Base-by-base conservation (phyloP, 805 yeast genomes). In the Lachancea sp. region DNA sequence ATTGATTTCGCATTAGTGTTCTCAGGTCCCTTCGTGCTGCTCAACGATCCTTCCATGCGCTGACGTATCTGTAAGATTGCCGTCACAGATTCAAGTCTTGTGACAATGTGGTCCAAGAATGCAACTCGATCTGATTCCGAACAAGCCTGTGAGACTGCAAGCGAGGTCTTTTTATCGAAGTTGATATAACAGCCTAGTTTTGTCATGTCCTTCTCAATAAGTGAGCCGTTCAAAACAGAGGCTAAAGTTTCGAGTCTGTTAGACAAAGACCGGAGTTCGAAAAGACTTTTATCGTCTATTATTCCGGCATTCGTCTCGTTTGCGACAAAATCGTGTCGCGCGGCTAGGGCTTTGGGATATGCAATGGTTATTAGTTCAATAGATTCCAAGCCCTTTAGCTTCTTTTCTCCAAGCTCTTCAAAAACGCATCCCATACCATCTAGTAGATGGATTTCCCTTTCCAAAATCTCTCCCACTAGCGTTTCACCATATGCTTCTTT, bases 371-470 rank as follows among this genome's bases (percentile, higher is more conserved):
- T 82, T 32, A 75, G 74, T 63, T 93, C 99, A 2, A 95, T 95
- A 30, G 89, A 82, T 73, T 93, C 99, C 15, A 93, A 73, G 16
- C 99, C 99, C 63, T 93, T 93, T 58, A 93, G 73, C 62, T 90
- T 89, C 59, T 78, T 81, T 58, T 89, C 95, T 19, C 99, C 99
- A 42, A 86, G 66, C 38, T 78, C 80, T 49, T 75, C 75, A 48
- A 79, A 74, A 12, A 67, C 72, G 73, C 82, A 83, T 0, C 95
- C 96, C 43, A 81, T 74, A 41, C 77, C 81, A 33, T 79, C 79
- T 37, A 91, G 65, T 53, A 81, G 73, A 3, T 67, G 67, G 53
- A 85, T 69, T 62, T 89, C 95, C 42, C 68, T 73, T 44, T 81
- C 88, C 36, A 87, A 69, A 13, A 79, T 70, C 38, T 74, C 78